phyloP scores from a whole-genome alignment of 1,139 yeast genomes.

The Scheffersomyces stambukii region DNA sequence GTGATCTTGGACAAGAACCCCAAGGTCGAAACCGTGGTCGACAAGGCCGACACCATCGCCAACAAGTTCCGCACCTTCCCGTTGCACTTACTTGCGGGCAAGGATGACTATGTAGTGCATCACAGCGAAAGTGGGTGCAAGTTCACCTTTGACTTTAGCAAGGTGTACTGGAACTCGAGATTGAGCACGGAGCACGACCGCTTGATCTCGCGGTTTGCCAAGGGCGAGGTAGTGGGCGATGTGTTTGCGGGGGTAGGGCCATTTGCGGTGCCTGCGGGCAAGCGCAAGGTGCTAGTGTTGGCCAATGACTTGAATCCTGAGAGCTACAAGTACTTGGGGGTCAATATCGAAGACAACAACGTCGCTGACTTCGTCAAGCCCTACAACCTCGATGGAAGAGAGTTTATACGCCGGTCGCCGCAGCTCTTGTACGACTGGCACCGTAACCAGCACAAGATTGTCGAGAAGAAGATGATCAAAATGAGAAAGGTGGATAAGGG shows the following conservation, averaged over 20 bases:
- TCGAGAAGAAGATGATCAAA: conserved; percentile 26
- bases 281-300: conserved; percentile 69
- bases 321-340: conserved; percentile 63
- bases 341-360: conserved; percentile 64
- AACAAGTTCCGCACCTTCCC: conserved; percentile 87
- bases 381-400: conserved; percentile 76
- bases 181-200: conserved; percentile 92
- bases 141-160: conserved; percentile 83
- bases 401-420: conserved; percentile 65
- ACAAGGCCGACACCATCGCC: conserved; percentile 82
- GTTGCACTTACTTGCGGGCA: conserved; percentile 92
- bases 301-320: conserved; percentile 95
- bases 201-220: conserved; percentile 56
- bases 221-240: conserved; percentile 78
- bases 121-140: conserved; percentile 86
- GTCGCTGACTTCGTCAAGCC: conserved; percentile 58
- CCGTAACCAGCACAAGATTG: conserved; percentile 16
- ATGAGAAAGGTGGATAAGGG: conserved; percentile 29
- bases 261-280: conserved; percentile 94
- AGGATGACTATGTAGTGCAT: conserved; percentile 66
- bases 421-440: conserved; percentile 42
- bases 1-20: conserved; percentile 84
- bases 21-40: conserved; percentile 85
- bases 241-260: conserved; percentile 99
- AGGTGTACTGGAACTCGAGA: conserved; percentile 97